A percentile compares a stretch with the other conserved stretches of the same genome.
Conservation (phyloP, 192 early-diverging fungal species). For the Coemansia sp. region DNA sequence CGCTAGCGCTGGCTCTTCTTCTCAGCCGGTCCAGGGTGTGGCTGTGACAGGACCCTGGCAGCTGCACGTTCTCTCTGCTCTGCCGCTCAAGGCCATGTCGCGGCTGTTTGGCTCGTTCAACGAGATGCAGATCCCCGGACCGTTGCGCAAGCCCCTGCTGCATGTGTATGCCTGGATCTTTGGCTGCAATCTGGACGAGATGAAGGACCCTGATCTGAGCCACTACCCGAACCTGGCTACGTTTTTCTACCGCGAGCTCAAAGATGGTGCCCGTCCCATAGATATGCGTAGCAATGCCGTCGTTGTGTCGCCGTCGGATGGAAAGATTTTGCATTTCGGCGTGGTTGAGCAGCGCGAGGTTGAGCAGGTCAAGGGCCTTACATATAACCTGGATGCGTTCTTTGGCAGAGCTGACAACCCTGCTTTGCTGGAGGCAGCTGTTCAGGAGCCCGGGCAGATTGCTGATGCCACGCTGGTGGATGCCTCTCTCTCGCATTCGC, state of each 20-base stretch:
- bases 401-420: slow-evolving; percentile 58
- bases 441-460: slow-evolving; percentile 6
- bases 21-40: slow-evolving; percentile 7
- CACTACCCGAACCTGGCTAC: slow-evolving; percentile 79
- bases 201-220: slow-evolving; percentile 75
- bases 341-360: slow-evolving; percentile 71
- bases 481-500: slow-evolving; percentile 51
- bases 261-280: slow-evolving; percentile 71
- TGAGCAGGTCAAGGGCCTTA: slow-evolving; percentile 93
- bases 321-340: slow-evolving; percentile 86
- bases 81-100: slow-evolving; percentile 89
- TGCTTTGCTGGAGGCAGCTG: not conserved
- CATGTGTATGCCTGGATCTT: slow-evolving; percentile 79
- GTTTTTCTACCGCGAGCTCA: slow-evolving; percentile 93
- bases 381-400: slow-evolving; percentile 85
- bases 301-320: slow-evolving; percentile 85
- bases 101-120: slow-evolving; percentile 90
- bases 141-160: slow-evolving; percentile 72
- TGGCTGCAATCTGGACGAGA: slow-evolving; percentile 91
- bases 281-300: slow-evolving; percentile 43
- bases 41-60: slow-evolving; percentile 83
- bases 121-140: slow-evolving; percentile 72
- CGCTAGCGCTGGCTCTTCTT: too few relatives aligned
- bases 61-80: slow-evolving; percentile 77
- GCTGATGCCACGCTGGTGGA: slow-evolving; percentile 46